Evolutionary conservation across 352 stramenopile species (phyloP).

Genomic region (Phytopythium aichiense): DNA sequence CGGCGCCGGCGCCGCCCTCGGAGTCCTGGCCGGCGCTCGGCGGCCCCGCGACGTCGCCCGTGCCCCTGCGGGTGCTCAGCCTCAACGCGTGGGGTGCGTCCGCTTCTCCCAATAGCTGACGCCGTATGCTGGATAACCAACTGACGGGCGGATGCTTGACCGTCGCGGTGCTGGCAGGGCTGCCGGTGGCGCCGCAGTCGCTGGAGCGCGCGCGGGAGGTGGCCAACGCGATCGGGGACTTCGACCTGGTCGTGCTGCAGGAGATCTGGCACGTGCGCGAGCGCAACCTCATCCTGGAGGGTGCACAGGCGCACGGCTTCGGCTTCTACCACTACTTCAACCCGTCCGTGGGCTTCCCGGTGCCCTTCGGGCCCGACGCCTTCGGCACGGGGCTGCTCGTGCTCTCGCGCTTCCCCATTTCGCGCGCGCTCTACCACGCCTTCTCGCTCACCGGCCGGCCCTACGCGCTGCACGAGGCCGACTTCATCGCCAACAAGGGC

Average conservation of each 20-base stretch:
- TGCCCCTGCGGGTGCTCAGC: conserved; percentile 58
- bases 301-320: conserved; percentile 53
- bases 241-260: conserved; percentile 79
- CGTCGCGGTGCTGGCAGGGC: conserved; percentile 16
- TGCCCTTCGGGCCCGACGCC: conserved; percentile 61
- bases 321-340: conserved; percentile 86
- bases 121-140: neutral
- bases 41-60: conserved; percentile 5
- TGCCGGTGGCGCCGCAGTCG: conserved; percentile 64
- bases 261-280: conserved; percentile 83
- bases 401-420: conserved; percentile 68
- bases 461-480: conserved; percentile 73
- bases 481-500: conserved; percentile 82
- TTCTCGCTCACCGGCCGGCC: conserved; percentile 74
- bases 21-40: conserved; percentile 11
- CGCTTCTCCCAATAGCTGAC: neutral
- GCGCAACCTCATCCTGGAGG: conserved; percentile 63
- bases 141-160: neutral
- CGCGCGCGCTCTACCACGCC: conserved; percentile 59
- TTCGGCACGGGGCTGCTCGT: conserved; percentile 78
- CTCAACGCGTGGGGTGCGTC: conserved; percentile 71
- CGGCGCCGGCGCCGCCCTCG: conserved; percentile 34
- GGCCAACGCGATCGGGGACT: conserved; percentile 56
- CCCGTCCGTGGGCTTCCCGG: conserved; percentile 66
- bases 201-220: conserved; percentile 64